These are phyloP conservation scores for Pichia californica DNA, from an alignment of 805 yeast species.

Conservation along the genomic window DNA sequence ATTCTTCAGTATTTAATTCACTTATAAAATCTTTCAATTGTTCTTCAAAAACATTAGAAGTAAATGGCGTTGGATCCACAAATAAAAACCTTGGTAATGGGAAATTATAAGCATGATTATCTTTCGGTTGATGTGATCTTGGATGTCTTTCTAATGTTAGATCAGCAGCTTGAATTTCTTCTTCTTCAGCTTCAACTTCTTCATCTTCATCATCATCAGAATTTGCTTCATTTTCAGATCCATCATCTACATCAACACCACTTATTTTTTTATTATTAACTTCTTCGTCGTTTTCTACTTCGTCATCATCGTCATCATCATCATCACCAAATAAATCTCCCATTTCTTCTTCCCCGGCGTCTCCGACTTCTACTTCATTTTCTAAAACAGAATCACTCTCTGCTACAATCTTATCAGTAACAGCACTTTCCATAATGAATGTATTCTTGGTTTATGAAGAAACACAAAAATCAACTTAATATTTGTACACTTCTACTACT, in stretches of 20 bases:
- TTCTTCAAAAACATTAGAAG: conserved; percentile 45
- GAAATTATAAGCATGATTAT: conserved; percentile 34
- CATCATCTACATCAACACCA: background rate
- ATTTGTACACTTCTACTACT: too few relatives aligned
- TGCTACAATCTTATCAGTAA: background rate
- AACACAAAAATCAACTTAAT: too few relatives aligned
- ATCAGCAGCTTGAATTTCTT: conserved; percentile 30
- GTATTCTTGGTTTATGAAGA: too few relatives aligned
- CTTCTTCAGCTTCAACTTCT: conserved; percentile 31
- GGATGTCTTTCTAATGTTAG: conserved; percentile 47
- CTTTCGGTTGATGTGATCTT: conserved; percentile 32
- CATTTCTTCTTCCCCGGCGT: conserved; percentile 6
- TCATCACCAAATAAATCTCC: conserved; percentile 10
- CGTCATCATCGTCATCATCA: conserved; percentile 10
- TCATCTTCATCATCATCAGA: conserved; percentile 24
- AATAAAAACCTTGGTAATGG: conserved; percentile 79
- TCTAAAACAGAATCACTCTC: background rate
- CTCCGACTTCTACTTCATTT: background rate
- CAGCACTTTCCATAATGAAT: background rate
- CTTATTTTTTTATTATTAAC: conserved; percentile 1
- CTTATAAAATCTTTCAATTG: conserved; percentile 43
- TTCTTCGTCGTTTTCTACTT: conserved; percentile 4
- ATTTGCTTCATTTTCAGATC: conserved; percentile 27
- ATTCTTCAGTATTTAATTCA: conserved; percentile 34
- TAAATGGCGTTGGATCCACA: conserved; percentile 83